These are phyloP conservation scores for Huiozyma naganishii DNA, from an alignment of 805 yeast genomes.

Conservation along the genomic window DNA sequence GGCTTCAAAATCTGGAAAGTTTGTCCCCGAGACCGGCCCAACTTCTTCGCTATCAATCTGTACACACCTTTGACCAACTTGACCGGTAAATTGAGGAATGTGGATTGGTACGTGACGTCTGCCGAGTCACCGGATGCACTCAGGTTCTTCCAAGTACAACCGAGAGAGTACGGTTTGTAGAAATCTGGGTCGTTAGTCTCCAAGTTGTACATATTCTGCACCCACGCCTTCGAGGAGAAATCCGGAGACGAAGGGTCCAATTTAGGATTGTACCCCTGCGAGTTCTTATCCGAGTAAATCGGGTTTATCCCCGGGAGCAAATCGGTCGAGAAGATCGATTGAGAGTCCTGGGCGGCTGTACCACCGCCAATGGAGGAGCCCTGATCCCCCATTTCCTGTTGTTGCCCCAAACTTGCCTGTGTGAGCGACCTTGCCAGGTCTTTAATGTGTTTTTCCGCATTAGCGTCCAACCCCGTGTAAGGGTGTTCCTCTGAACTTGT, in stretches of 20 bases:
- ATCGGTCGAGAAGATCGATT: slow-evolving; percentile 11
- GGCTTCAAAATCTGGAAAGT: slow-evolving; percentile 47
- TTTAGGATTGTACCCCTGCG: slow-evolving; percentile 27
- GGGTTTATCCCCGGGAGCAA: slow-evolving; percentile 18
- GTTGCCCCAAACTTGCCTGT: neutral
- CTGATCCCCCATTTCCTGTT: neutral
- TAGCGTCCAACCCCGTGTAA: slow-evolving; percentile 31
- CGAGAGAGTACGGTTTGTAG: slow-evolving; percentile 50
- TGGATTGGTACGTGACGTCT: slow-evolving; percentile 57
- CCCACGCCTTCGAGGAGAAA: slow-evolving; percentile 56
- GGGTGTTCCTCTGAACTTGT: slow-evolving; percentile 3
- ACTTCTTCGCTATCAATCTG: slow-evolving; percentile 13
- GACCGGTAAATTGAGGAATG: slow-evolving; percentile 39
- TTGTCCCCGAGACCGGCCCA: slow-evolving; percentile 14
- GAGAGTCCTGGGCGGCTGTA: slow-evolving; percentile 1
- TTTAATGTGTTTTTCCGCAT: slow-evolving; percentile 28
- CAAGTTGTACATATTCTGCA: slow-evolving; percentile 49
- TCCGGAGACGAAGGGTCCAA: slow-evolving; percentile 51
- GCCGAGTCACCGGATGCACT: slow-evolving; percentile 56
- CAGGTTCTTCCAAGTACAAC: slow-evolving; percentile 47
- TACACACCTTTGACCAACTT: slow-evolving; percentile 40
- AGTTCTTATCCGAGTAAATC: slow-evolving; percentile 9
- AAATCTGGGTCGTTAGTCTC: slow-evolving; percentile 46
- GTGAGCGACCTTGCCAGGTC: slow-evolving; percentile 34
- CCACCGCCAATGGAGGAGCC: neutral